Evolutionary conservation across 177 flowering plant genomes (phyloP), one percentile per base, ranked within the genome.

Genomic region (Vitis hybrid): DNA sequence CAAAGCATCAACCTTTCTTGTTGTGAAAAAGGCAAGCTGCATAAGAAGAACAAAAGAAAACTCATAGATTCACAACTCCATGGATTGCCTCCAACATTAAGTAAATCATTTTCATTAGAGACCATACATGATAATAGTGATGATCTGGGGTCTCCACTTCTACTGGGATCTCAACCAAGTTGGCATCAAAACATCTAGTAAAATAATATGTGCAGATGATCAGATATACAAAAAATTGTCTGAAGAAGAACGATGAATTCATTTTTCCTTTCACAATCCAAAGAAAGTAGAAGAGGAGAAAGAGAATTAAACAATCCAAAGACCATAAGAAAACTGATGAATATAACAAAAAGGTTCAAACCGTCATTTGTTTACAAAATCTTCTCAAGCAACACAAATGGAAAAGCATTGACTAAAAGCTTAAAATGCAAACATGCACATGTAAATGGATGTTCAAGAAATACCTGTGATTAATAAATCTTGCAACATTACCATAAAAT

Each of bases 1-100:
- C 51, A 77, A 18, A 33, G 85, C 90, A 53, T 62, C n/a, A 9
- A 86, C 77, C 19, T 79, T 68, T 74, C 86, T 80, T 59, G 76
- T 75, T 5, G 90, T 83, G 73, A 86, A 86, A 62, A 86, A 84
- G 4, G 90, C 90, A 66, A 84, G 68, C 90, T 86, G 85, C 77
- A 79, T 2, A 62, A 22, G 24, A 63, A 65, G 11, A 49, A 31
- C 28, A 24, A 0, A 9, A 65, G 14, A 50, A 15, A 38, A 54
- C 28, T 24, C 11, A 12, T 2, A 14, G 44, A 38, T 38, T 38
- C 44, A 38, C 44, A 38, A 38, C 44, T 38, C 44, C 44, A 38
- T 38, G 44, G 44, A 38, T 38, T 38, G 44, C 44, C 44, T 38
- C 44, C 44, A 38, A 38, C 44, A 1, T 38, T 38, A 38, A 38